Evolutionary conservation across 176 grass and related monocot species (phyloP), one percentile per base, ranked within the genome.

Genomic region (Zoysia japonica): DNA sequence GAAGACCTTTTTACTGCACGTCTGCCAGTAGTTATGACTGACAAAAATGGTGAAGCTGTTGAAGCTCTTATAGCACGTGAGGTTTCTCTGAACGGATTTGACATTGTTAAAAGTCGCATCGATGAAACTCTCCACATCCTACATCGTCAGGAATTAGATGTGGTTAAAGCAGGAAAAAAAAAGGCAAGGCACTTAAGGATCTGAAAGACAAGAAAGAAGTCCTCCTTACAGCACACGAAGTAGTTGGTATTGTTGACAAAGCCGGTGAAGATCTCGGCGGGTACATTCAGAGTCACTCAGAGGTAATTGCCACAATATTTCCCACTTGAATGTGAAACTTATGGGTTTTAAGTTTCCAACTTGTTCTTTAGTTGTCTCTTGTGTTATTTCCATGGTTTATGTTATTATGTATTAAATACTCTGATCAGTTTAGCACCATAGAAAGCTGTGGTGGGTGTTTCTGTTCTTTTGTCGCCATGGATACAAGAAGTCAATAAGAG

Each of bases 351-450:
- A 5, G n/a, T 55, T 55, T 16, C 14, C 13, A 54, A 54, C 14
- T 54, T 14, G 13, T 54, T 54, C 3, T 12, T 16, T 16, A 16
- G 4, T 54, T 54, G 13, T 54, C 11, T 14, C 3, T 15, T 54
- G 14, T 16, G n/a, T 54, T 54, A 51, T 8, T 51, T 13, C 49
- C 49, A 51, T 51, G 49, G 13, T 51, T 51, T 51, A n/a, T n/a
- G n/a, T n/a, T n/a, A n/a, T n/a, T n/a, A n/a, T n/a, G 56, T 60
- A 44, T 60, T 10, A 75, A 75, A 75, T 75, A 11, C 43, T 75
- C 39, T 6, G 13, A 51, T 13, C 9, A 51, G 49, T 51, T 3
- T 6, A 48, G 47, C 47, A 48, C 47, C 10, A n/a, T 48, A 48
- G 7, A 48, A 48, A 9, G 7, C 10, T 48, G 47, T 48, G 47